Evolutionary conservation across 768 basidiomycete species (phyloP).

Genomic region (Termitomyces sp.): DNA sequence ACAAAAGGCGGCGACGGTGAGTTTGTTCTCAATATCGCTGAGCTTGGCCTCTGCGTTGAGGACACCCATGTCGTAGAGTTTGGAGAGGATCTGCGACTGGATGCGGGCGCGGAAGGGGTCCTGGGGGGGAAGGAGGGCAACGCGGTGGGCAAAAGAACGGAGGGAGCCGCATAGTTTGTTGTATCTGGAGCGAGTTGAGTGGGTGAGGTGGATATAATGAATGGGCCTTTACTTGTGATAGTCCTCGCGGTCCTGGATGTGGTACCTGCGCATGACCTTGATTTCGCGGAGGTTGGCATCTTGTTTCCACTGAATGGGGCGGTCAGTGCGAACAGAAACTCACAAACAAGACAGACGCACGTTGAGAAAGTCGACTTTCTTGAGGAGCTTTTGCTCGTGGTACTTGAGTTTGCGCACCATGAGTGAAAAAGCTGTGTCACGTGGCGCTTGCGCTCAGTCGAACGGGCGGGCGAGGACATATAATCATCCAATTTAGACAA

Average conservation of each 20-base stretch:
- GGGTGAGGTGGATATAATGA: not conserved
- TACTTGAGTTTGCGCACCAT: constrained; percentile 63
- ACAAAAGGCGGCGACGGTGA: constrained; percentile 94
- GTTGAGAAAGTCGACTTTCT: constrained; percentile 95
- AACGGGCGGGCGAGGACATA: too few species aligned
- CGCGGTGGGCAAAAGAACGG: constrained; percentile 77
- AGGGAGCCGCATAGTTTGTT: constrained; percentile 92
- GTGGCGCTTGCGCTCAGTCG: too few species aligned
- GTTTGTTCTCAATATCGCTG: constrained; percentile 92
- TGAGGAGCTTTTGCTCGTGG: constrained; percentile 92
- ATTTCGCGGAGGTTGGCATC: constrained; percentile 88
- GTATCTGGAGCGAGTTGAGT: constrained; percentile 44
- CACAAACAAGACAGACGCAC: constrained; percentile 38
- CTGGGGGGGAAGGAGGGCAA: constrained; percentile 81
- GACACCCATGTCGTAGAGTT: constrained; percentile 96
- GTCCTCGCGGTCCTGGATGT: constrained; percentile 91
- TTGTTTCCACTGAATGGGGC: constrained; percentile 78
- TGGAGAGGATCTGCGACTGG: constrained; percentile 85
- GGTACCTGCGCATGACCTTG: constrained; percentile 92
- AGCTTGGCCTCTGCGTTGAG: constrained; percentile 84
- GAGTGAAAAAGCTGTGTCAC: not conserved
- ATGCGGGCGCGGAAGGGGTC: constrained; percentile 84
- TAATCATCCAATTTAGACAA: too few species aligned
- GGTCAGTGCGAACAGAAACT: not conserved
- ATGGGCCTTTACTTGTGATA: constrained; percentile 71